These are phyloP conservation scores for Paradendryphiella salina DNA, from an alignment of 2,329 filamentous ascomycete species.

Conservation along the genomic window DNA sequence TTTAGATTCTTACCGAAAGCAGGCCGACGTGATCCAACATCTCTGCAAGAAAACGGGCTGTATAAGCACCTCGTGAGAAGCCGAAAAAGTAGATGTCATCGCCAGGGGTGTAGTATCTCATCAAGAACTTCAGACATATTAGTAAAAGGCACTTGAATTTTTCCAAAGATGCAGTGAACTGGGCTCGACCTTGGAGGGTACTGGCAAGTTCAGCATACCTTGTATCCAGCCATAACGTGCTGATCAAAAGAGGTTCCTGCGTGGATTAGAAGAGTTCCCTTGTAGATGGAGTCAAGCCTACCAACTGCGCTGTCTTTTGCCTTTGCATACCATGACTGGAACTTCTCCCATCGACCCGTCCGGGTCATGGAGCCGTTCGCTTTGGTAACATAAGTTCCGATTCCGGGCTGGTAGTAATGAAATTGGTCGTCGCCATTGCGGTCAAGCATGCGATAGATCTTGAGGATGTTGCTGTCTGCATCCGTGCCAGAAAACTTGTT, in stretches of 20 bases:
- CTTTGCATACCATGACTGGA: constrained; percentile 70
- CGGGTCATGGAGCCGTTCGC: constrained; percentile 56
- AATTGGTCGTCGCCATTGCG: constrained; percentile 63
- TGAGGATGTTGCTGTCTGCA: constrained; percentile 58
- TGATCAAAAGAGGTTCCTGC: constrained; percentile 75
- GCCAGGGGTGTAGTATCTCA: constrained; percentile 54
- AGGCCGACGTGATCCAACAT: constrained; percentile 85
- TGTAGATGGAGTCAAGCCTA: neutral
- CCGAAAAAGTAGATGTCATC: constrained; percentile 56
- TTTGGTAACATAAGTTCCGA: constrained; percentile 70
- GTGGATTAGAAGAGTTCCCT: constrained; percentile 1
- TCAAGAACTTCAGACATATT: constrained; percentile 46
- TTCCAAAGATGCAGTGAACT: too few relatives aligned
- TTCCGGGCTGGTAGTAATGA: constrained; percentile 56
- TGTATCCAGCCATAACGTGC: constrained; percentile 82
- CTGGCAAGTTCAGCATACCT: constrained; percentile 59
- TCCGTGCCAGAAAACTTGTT: constrained; percentile 50
- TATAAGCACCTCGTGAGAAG: constrained; percentile 57
- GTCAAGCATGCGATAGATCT: constrained; percentile 72
- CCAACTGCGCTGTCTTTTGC: constrained; percentile 75
- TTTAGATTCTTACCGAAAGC: constrained; percentile 54
- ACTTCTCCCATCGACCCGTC: constrained; percentile 59
- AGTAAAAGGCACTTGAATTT: neutral
- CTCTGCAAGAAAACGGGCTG: constrained; percentile 64
- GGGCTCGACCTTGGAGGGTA: neutral